Evolutionary conservation across 2,329 filamentous ascomycete genomes (phyloP).

Genomic region (Talaromyces piceae): DNA sequence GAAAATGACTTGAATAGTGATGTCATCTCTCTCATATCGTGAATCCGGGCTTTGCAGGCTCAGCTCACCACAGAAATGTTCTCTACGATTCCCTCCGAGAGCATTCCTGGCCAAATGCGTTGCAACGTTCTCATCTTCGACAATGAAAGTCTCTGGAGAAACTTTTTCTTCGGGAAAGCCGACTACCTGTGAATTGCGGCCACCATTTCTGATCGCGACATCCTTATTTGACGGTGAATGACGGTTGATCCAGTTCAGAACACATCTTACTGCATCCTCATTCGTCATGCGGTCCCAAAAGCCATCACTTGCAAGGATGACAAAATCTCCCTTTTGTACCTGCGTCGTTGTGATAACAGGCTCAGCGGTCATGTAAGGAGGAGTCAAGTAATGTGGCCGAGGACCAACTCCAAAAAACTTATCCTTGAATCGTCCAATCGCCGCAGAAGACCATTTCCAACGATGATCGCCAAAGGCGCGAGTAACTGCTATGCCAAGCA

Average conservation of each 20-base stretch:
- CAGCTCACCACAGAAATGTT: slow-evolving; percentile 24
- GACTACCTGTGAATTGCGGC: slow-evolving; percentile 14
- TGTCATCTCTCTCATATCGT: slow-evolving; percentile 43
- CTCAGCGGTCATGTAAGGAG: slow-evolving; percentile 61
- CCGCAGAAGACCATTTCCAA: slow-evolving; percentile 54
- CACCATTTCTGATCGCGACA: neutral
- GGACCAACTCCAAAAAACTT: neutral
- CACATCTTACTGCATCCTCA: slow-evolving; percentile 51
- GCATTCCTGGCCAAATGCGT: slow-evolving; percentile 48
- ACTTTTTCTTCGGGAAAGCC: slow-evolving; percentile 38
- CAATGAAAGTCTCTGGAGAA: slow-evolving; percentile 18
- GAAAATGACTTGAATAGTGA: slow-evolving; percentile 41
- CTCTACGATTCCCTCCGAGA: slow-evolving; percentile 41
- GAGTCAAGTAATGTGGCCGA: slow-evolving; percentile 32
- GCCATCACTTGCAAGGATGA: slow-evolving; percentile 61
- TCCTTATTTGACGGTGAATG: neutral
- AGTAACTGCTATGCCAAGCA: slow-evolving; percentile 56
- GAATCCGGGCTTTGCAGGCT: slow-evolving; percentile 20
- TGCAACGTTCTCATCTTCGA: slow-evolving; percentile 47
- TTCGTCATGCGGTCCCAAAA: slow-evolving; percentile 57
- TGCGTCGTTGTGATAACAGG: slow-evolving; percentile 55
- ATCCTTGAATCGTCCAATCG: neutral
- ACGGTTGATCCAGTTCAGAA: slow-evolving; percentile 46
- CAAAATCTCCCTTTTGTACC: slow-evolving; percentile 44
- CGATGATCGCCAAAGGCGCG: slow-evolving; percentile 61